These are phyloP conservation scores for Theobroma grandiflorum DNA, from an alignment of 441 rosid species.

Conservation along the genomic window DNA sequence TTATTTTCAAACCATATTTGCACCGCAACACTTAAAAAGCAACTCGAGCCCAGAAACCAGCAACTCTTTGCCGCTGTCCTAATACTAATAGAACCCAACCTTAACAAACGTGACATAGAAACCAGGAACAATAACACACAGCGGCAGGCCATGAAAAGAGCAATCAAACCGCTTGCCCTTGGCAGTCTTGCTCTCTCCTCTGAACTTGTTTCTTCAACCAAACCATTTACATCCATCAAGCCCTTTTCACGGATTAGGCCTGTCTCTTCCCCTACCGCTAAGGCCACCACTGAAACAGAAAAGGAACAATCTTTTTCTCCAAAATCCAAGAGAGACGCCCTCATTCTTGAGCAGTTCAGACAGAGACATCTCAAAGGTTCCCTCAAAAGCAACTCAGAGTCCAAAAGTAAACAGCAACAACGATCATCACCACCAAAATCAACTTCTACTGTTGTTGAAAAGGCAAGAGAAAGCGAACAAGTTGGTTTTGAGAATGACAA, in stretches of 20 bases:
- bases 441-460: constrained; percentile 14
- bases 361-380: constrained; percentile 44
- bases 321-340: constrained; percentile 36
- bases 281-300: not conserved
- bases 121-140: too few relatives aligned
- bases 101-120: too few relatives aligned
- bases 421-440: not conserved
- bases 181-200: constrained; percentile 9
- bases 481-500: constrained; percentile 21
- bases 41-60: too few relatives aligned
- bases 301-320: constrained; percentile 1
- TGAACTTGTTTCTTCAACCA: constrained; percentile 11
- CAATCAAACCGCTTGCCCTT: constrained; percentile 15
- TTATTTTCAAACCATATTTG: too few relatives aligned
- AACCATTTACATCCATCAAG: constrained; percentile 18
- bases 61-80: too few relatives aligned
- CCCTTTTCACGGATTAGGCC: constrained; percentile 14
- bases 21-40: too few relatives aligned
- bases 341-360: constrained; percentile 50
- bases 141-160: too few relatives aligned
- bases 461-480: not conserved
- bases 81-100: too few relatives aligned
- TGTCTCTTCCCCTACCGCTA: constrained; percentile 22
- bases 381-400: constrained; percentile 20
- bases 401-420: not conserved